A percentile compares a stretch with the other conserved stretches of the same genome.
Conservation (phyloP, 2,329 filamentous ascomycete genomes). For the Alternaria hordeiaustralica region DNA sequence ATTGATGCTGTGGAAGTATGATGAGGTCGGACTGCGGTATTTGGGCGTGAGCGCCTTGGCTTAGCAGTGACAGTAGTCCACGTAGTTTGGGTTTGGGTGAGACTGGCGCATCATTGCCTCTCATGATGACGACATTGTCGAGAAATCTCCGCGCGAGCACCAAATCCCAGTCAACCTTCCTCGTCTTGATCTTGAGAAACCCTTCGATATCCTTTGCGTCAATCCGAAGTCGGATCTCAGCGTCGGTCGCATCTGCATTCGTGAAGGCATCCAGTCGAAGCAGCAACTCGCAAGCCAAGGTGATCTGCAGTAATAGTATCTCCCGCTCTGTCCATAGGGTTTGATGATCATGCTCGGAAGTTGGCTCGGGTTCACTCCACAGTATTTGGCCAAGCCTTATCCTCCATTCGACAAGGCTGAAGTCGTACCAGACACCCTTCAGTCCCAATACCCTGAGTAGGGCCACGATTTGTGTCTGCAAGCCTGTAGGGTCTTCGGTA, state of each 20-base stretch:
- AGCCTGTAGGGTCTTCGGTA: constrained; percentile 63
- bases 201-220: constrained; percentile 53
- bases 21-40: constrained; percentile 34
- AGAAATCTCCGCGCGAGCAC: constrained; percentile 61
- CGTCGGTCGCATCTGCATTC: constrained; percentile 33
- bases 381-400: constrained; percentile 75
- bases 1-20: constrained; percentile 44
- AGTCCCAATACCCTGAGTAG: constrained; percentile 70
- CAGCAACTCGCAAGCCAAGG: constrained; percentile 61
- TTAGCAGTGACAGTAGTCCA: constrained; percentile 39
- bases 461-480: constrained; percentile 73
- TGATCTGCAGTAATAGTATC: constrained; percentile 61
- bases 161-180: constrained; percentile 64
- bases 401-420: constrained; percentile 76
- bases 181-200: constrained; percentile 56
- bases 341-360: constrained; percentile 25
- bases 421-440: constrained; percentile 75
- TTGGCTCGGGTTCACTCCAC: constrained; percentile 59
- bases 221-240: constrained; percentile 50
- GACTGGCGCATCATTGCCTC: constrained; percentile 24
- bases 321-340: constrained; percentile 55
- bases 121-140: constrained; percentile 56
- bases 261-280: constrained; percentile 60
- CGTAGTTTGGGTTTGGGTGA: constrained; percentile 30
- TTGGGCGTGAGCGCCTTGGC: constrained; percentile 26